These are phyloP conservation scores for Colletotrichum orchidophilum DNA, from an alignment of 2,329 filamentous ascomycete species.

Conservation along the genomic window DNA sequence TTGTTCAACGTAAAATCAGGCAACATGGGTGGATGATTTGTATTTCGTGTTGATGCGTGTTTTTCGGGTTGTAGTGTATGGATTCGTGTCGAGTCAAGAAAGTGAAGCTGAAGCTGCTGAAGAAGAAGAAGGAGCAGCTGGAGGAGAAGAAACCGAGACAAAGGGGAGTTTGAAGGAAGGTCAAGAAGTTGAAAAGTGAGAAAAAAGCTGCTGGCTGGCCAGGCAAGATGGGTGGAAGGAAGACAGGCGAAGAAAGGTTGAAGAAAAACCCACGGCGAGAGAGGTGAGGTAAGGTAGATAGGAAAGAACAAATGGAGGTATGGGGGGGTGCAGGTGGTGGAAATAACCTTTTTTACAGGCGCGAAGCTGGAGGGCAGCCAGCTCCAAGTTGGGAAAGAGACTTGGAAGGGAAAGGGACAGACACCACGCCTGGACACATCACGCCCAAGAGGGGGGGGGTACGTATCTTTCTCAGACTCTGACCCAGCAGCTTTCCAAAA, in stretches of 20 bases:
- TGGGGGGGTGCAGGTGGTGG: constrained; percentile 38
- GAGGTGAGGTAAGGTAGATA: constrained; percentile 28
- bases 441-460: background rate
- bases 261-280: constrained; percentile 6
- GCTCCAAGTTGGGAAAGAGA: constrained; percentile 41
- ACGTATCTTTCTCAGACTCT: background rate
- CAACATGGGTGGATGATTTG: constrained; percentile 24
- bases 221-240: constrained; percentile 24
- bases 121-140: background rate
- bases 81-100: constrained; percentile 11
- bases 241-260: constrained; percentile 7
- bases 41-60: background rate
- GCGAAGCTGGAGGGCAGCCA: constrained; percentile 49
- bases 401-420: constrained; percentile 36
- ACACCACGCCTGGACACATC: background rate
- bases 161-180: constrained; percentile 35
- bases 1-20: background rate
- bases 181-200: constrained; percentile 36
- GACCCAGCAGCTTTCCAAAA: background rate
- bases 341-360: constrained; percentile 50
- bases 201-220: constrained; percentile 35
- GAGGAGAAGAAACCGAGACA: constrained; percentile 1
- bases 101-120: background rate
- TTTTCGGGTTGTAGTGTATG: background rate
- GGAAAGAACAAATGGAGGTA: constrained; percentile 12